Percentiles rank a stretch among this genome's conserved stretches.
Evolutionary conservation across 2,329 filamentous ascomycete species (phyloP).

Genomic region (Cercospora sojina): DNA sequence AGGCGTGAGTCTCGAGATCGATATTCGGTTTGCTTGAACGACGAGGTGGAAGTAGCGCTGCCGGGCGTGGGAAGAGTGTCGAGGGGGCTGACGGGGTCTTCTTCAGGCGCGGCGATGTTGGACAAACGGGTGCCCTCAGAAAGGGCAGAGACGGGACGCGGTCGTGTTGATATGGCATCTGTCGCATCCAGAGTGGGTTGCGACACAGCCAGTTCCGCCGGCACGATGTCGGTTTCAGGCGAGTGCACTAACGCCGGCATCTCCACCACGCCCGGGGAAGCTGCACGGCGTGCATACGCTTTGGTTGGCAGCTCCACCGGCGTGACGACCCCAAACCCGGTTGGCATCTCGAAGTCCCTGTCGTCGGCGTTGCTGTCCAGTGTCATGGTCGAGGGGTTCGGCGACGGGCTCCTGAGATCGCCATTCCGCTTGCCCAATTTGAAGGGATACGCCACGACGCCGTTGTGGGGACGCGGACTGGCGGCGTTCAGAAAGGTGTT

Average conservation of each 20-base stretch:
- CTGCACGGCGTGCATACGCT: not conserved
- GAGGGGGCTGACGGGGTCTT: conserved; percentile 24
- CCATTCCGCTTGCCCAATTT: conserved; percentile 50
- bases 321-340: conserved; percentile 12
- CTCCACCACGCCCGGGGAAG: conserved; percentile 10
- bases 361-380: conserved; percentile 26
- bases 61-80: conserved; percentile 9
- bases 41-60: conserved; percentile 5
- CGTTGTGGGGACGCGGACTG: conserved; percentile 65
- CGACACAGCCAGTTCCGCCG: conserved; percentile 17
- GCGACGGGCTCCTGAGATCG: conserved; percentile 9
- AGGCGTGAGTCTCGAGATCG: conserved; percentile 29
- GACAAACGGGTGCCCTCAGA: conserved; percentile 14
- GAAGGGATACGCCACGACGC: conserved; percentile 71
- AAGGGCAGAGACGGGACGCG: conserved; percentile 25
- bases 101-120: conserved; percentile 19
- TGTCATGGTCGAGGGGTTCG: conserved; percentile 32
- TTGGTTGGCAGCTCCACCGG: conserved; percentile 17
- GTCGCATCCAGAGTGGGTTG: conserved; percentile 15
- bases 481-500: conserved; percentile 50
- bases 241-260: conserved; percentile 12
- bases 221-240: conserved; percentile 18
- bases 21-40: conserved; percentile 20
- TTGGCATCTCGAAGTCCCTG: conserved; percentile 4
- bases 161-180: conserved; percentile 7